Evolutionary conservation across 257 asterid species (phyloP).

Genomic region (Striga asiatica): DNA sequence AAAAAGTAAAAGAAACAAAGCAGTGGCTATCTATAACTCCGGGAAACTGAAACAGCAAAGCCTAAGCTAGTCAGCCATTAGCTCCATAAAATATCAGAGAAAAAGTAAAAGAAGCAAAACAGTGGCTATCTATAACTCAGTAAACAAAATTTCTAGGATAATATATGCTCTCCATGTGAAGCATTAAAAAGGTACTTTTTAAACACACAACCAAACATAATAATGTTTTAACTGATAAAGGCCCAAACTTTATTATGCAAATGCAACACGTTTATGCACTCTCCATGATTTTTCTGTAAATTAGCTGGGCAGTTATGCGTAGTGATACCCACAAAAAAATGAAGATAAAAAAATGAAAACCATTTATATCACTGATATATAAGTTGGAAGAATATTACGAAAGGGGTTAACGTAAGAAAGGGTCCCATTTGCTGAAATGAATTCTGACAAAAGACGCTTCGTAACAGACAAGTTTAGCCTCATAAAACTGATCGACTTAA

Average conservation of each 20-base stretch:
- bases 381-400: not conserved
- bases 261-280: no score
- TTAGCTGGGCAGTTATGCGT: no score
- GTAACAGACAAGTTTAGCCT: not conserved
- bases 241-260: no score
- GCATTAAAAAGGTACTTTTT: no score
- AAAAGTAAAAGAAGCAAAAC: not conserved
- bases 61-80: slow-evolving; percentile 14
- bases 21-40: not conserved
- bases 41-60: slow-evolving; percentile 58
- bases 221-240: no score
- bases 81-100: not conserved
- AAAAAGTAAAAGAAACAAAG: not conserved
- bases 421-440: not conserved
- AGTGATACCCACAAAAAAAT: no score
- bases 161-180: no score
- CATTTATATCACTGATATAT: not conserved
- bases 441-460: not conserved
- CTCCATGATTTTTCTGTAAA: no score
- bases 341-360: not conserved
- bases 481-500: not conserved
- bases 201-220: no score
- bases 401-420: not conserved
- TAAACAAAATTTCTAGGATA: not conserved
- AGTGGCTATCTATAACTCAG: not conserved